Conservation (phyloP, 805 yeast species). For the Metschnikowia gelsemii region DNA sequence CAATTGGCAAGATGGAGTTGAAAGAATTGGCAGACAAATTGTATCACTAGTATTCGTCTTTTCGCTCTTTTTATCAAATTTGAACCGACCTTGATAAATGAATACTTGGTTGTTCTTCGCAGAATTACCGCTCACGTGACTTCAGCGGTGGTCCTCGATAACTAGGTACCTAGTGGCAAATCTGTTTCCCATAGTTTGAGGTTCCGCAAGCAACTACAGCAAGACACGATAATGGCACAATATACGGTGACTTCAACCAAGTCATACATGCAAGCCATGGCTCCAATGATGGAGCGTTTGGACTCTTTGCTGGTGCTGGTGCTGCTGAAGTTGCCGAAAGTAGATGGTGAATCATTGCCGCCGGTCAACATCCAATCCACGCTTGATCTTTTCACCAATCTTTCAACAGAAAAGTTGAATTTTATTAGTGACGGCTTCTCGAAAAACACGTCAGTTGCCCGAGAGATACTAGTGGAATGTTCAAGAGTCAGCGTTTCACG, state of each 20-base stretch:
- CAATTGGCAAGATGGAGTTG: no score
- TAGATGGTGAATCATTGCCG: slow-evolving; percentile 36
- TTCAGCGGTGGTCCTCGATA: no score
- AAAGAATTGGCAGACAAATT: no score
- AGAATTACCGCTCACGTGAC: no score
- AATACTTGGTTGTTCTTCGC: no score
- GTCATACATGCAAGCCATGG: slow-evolving; percentile 79
- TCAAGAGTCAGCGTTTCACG: slow-evolving; percentile 33
- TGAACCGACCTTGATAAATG: no score
- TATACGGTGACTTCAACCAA: slow-evolving; percentile 60
- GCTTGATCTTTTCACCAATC: slow-evolving; percentile 37
- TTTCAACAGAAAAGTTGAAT: slow-evolving; percentile 34
- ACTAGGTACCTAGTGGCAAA: no score
- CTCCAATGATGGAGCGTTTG: slow-evolving; percentile 57
- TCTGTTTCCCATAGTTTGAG: no score
- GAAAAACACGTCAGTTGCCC: slow-evolving; percentile 6
- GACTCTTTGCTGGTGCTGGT: slow-evolving; percentile 14
- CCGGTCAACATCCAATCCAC: slow-evolving; percentile 31
- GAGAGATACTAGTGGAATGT: slow-evolving; percentile 32
- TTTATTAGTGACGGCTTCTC: slow-evolving; percentile 1
- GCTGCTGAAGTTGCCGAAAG: slow-evolving; percentile 32
- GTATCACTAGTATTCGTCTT: no score
- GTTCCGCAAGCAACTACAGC: neutral
- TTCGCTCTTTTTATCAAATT: no score
- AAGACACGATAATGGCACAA: slow-evolving; percentile 30